phyloP scores from a whole-genome alignment of 805 yeast species.

The Lachancea sp. region DNA sequence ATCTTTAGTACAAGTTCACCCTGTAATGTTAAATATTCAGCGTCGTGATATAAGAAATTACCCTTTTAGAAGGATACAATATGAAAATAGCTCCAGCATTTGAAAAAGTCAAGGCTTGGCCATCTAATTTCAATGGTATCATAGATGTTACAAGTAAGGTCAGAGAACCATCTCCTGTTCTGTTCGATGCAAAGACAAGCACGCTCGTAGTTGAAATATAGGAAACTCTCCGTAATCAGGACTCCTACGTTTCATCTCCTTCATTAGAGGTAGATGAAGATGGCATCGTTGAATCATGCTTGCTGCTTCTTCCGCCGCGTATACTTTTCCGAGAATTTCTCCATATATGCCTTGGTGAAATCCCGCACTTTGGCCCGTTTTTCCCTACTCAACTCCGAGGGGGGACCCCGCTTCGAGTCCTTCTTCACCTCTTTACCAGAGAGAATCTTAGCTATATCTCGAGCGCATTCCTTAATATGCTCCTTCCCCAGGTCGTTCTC shows the following conservation, averaged over 20 bases:
- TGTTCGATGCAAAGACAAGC: no score
- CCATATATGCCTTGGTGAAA: conserved; percentile 62
- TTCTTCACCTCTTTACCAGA: conserved; percentile 57
- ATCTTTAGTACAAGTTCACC: no score
- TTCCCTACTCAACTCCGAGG: conserved; percentile 52
- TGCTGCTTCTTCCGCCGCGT: conserved; percentile 18
- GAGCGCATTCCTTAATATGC: conserved; percentile 66
- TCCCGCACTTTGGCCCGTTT: conserved; percentile 63
- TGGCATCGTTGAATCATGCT: background rate
- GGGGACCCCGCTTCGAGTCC: conserved; percentile 35
- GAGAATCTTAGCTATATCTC: conserved; percentile 64
- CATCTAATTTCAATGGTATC: no score
- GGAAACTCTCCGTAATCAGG: background rate
- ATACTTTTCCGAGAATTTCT: conserved; percentile 48
- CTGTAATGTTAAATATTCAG: no score
- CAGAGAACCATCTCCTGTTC: no score
- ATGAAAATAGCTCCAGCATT: no score
- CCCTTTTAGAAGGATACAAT: background rate
- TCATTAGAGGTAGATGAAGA: no score
- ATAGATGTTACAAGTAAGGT: no score
- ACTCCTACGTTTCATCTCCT: background rate
- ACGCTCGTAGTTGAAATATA: no score
- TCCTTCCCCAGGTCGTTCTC: conserved; percentile 65
- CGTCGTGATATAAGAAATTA: background rate
- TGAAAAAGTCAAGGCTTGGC: background rate